Percentiles rank a stretch among this genome's conserved stretches.
Evolutionary conservation across 2,329 filamentous ascomycete species (phyloP).

Genomic region (Ceratocystis ficicola): DNA sequence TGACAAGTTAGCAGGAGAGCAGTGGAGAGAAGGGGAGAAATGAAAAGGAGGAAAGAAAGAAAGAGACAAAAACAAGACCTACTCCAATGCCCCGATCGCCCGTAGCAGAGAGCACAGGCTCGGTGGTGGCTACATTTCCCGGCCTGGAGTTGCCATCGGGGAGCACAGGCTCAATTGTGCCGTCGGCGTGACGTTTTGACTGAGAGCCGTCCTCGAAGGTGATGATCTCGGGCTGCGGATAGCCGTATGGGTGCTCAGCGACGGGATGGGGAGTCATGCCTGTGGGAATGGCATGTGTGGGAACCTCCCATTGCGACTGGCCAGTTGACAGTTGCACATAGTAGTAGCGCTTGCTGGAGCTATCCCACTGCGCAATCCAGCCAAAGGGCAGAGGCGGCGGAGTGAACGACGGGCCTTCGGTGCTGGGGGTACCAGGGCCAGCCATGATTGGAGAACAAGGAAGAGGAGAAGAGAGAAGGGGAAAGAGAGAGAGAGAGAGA

Average conservation of each 20-base stretch:
- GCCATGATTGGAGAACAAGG: conserved; percentile 34
- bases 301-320: conserved; percentile 61
- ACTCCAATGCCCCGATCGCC: conserved; percentile 55
- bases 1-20: conserved; percentile 23
- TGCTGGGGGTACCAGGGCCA: conserved; percentile 45
- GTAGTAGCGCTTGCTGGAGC: conserved; percentile 52
- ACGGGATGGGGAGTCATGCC: conserved; percentile 47
- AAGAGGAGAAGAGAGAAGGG: background rate
- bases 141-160: conserved; percentile 37
- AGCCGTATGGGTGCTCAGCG: conserved; percentile 50
- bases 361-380: conserved; percentile 61
- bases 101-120: conserved; percentile 34
- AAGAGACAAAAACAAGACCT: conserved; percentile 30
- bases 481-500: background rate
- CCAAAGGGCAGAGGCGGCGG: conserved; percentile 51
- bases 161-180: conserved; percentile 47
- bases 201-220: conserved; percentile 51
- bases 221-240: conserved; percentile 39
- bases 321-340: conserved; percentile 62
- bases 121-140: conserved; percentile 25
- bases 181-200: conserved; percentile 49
- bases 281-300: conserved; percentile 50
- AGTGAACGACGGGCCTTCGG: conserved; percentile 46
- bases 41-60: conserved; percentile 24
- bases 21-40: conserved; percentile 23